Evolutionary conservation across 345 rosid genomes (phyloP).

Genomic region (Euphorbia pulcherrima): DNA sequence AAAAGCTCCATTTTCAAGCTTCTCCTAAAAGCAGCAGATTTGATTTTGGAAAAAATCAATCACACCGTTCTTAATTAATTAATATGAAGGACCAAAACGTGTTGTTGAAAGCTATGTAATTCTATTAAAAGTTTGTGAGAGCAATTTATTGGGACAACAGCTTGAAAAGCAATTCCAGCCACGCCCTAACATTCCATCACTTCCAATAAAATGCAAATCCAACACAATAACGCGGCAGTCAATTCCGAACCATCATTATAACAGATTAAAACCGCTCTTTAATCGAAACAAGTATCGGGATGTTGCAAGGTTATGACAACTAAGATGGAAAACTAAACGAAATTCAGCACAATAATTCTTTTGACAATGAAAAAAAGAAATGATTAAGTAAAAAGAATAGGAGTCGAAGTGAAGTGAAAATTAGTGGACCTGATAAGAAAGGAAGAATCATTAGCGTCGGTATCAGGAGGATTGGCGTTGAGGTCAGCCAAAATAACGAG

Average conservation of each 20-base stretch:
- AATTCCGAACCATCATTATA: neutral
- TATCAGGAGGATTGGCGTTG: slow-evolving; percentile 77
- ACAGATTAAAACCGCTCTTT: neutral
- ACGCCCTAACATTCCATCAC: neutral
- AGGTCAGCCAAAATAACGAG: slow-evolving; percentile 82
- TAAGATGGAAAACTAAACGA: neutral
- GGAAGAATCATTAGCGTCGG: slow-evolving; percentile 48
- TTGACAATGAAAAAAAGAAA: neutral
- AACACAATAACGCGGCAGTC: neutral
- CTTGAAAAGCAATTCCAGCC: no score
- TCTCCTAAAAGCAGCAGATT: no score
- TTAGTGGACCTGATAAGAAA: slow-evolving; percentile 42
- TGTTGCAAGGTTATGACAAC: neutral
- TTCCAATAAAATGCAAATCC: neutral
- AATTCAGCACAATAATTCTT: neutral
- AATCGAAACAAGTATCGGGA: neutral
- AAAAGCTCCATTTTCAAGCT: no score
- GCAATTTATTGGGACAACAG: no score
- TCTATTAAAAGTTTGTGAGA: no score
- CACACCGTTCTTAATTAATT: no score
- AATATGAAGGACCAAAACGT: no score
- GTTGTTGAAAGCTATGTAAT: no score
- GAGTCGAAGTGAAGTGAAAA: no score
- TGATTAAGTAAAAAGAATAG: neutral
- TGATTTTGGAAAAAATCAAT: no score